These are phyloP conservation scores for Penicillium oxalicum DNA, from an alignment of 2,329 filamentous ascomycete genomes.

Conservation along the genomic window DNA sequence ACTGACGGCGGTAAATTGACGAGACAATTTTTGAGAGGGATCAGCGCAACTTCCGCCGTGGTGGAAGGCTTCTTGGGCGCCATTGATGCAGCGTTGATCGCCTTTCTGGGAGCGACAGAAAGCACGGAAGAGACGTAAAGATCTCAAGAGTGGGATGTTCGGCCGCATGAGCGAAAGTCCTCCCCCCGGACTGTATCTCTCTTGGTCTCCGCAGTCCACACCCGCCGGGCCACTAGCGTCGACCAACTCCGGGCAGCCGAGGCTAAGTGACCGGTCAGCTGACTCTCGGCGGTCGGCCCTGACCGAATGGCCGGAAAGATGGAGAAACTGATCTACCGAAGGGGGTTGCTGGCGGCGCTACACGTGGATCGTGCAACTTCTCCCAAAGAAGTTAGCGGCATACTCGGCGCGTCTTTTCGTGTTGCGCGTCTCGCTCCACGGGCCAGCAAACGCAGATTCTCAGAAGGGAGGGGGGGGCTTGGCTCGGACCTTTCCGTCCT, in stretches of 20 bases:
- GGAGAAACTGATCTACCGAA: slow-evolving; percentile 5
- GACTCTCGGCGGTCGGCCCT: slow-evolving; percentile 3
- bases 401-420: slow-evolving; percentile 14
- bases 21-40: slow-evolving; percentile 87
- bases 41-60: slow-evolving; percentile 75
- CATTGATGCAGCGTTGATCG: slow-evolving; percentile 28
- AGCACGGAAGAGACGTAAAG: not conserved
- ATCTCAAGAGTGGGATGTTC: slow-evolving; percentile 6
- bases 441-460: not conserved
- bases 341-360: not conserved
- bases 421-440: slow-evolving; percentile 7
- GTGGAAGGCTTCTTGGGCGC: slow-evolving; percentile 51
- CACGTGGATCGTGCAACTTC: slow-evolving; percentile 2
- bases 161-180: slow-evolving; percentile 6
- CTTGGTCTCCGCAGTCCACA: slow-evolving; percentile 1
- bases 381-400: slow-evolving; percentile 1
- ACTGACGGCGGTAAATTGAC: slow-evolving; percentile 85
- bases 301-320: not conserved
- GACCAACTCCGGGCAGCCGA: slow-evolving; percentile 8
- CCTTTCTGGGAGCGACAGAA: slow-evolving; percentile 10
- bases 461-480: slow-evolving; percentile 6
- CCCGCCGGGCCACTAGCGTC: slow-evolving; percentile 1
- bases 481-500: slow-evolving; percentile 11
- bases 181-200: slow-evolving; percentile 17
- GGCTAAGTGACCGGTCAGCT: slow-evolving; percentile 18